Percentiles rank a stretch among this genome's conserved stretches.
Conservation (phyloP, 768 basidiomycete genomes). For the Leccinum disarticulatum region DNA sequence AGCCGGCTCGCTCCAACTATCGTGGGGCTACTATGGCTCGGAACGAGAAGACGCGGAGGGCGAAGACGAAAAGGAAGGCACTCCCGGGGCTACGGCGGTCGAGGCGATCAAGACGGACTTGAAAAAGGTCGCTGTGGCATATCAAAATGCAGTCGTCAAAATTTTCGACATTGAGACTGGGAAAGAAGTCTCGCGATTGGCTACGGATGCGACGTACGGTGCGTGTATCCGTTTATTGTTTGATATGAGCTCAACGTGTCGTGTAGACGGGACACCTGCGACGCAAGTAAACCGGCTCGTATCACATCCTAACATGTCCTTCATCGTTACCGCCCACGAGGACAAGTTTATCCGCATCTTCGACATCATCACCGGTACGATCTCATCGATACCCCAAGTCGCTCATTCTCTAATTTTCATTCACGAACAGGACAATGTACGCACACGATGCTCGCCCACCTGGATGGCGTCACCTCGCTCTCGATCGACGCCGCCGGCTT, state of each 20-base stretch:
- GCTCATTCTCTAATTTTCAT: neutral
- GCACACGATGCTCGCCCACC: constrained; percentile 86
- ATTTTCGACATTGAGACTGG: constrained; percentile 90
- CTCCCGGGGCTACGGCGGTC: constrained; percentile 75
- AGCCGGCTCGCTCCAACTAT: constrained; percentile 59
- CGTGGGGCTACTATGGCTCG: constrained; percentile 79
- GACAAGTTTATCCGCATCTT: constrained; percentile 92
- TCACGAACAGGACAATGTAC: constrained; percentile 70
- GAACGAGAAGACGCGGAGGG: constrained; percentile 42
- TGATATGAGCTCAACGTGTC: constrained; percentile 1
- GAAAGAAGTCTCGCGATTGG: constrained; percentile 64
- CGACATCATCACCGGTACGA: constrained; percentile 77
- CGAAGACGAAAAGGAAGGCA: constrained; percentile 44
- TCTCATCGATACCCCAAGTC: neutral
- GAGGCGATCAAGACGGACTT: constrained; percentile 81
- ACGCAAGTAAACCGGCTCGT: constrained; percentile 85
- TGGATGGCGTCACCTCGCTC: constrained; percentile 89
- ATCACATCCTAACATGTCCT: constrained; percentile 87
- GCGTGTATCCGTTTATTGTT: constrained; percentile 20
- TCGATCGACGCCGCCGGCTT: constrained; percentile 87
- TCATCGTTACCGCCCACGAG: constrained; percentile 89
- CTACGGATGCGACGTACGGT: constrained; percentile 62
- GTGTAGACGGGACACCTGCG: constrained; percentile 65
- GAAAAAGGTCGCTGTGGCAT: constrained; percentile 88
- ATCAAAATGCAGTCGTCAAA: constrained; percentile 85